These are phyloP conservation scores for Barnettozyma wickerhamii DNA, from an alignment of 805 yeast genomes.

Conservation along the genomic window DNA sequence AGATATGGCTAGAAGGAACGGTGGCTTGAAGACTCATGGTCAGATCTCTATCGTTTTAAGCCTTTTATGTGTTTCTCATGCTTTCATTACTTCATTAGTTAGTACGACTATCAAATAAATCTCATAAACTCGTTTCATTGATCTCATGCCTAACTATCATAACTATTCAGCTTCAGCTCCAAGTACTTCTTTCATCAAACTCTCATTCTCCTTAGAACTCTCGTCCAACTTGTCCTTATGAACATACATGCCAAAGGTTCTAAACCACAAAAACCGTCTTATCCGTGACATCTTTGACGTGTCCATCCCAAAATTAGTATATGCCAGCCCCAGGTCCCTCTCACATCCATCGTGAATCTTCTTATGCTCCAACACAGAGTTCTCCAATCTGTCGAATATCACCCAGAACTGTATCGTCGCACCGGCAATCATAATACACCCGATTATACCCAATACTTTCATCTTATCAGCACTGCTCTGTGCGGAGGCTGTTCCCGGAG, in stretches of 20 bases:
- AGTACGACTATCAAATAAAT: no score
- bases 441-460: conserved; percentile 40
- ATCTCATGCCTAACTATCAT: neutral
- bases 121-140: no score
- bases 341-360: conserved; percentile 38
- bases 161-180: conserved; percentile 40
- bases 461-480: conserved; percentile 32
- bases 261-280: conserved; percentile 54
- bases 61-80: no score
- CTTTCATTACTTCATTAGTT: no score
- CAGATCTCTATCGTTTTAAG: no score
- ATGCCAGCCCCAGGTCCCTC: conserved; percentile 36
- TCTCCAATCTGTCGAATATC: conserved; percentile 35
- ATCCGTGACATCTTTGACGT: conserved; percentile 45
- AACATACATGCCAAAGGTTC: conserved; percentile 33
- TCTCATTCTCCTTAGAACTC: conserved; percentile 63
- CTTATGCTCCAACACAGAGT: conserved; percentile 27
- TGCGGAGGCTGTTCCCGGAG: conserved; percentile 15
- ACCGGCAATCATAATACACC: conserved; percentile 33
- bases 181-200: conserved; percentile 69
- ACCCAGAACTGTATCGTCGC: conserved; percentile 38
- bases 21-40: no score
- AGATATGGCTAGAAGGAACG: no score
- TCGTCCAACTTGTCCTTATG: conserved; percentile 29
- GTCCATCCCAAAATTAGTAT: conserved; percentile 50